Conservation (phyloP, 495 filamentous ascomycete genomes). For the Barbatosphaeria neglecta region DNA sequence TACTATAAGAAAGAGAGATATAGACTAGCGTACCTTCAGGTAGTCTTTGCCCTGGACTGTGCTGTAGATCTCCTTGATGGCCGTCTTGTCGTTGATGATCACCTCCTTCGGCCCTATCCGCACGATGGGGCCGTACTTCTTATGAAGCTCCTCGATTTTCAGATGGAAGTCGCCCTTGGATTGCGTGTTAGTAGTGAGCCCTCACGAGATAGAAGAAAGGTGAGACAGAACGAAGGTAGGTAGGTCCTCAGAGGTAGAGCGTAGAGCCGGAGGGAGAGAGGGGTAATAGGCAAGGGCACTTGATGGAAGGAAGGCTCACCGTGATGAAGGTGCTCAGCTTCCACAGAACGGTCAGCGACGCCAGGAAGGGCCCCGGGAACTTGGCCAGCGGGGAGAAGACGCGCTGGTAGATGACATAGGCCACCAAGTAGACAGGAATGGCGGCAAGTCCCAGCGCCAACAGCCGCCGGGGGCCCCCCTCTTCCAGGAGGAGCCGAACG, state of each 20-base stretch:
- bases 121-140: neutral
- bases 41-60: neutral
- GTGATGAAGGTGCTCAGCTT: neutral
- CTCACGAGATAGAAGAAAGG: too few species aligned
- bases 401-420: neutral
- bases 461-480: neutral
- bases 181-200: too few species aligned
- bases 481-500: neutral
- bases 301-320: too few species aligned
- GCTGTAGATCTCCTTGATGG: neutral
- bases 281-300: too few species aligned
- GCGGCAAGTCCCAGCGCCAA: neutral
- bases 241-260: too few species aligned
- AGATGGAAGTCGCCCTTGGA: neutral
- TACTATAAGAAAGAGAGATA: too few species aligned
- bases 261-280: too few species aligned
- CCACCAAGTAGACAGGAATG: neutral
- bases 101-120: neutral
- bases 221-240: too few species aligned
- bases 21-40: too few species aligned
- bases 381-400: neutral
- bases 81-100: neutral
- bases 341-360: neutral
- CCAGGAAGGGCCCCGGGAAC: neutral
- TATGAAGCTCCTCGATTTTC: neutral